Percentiles rank a stretch among this genome's conserved stretches.
These are phyloP conservation scores for Geranomyces variabilis DNA, from an alignment of 192 early-diverging fungal species.

Conservation along the genomic window DNA sequence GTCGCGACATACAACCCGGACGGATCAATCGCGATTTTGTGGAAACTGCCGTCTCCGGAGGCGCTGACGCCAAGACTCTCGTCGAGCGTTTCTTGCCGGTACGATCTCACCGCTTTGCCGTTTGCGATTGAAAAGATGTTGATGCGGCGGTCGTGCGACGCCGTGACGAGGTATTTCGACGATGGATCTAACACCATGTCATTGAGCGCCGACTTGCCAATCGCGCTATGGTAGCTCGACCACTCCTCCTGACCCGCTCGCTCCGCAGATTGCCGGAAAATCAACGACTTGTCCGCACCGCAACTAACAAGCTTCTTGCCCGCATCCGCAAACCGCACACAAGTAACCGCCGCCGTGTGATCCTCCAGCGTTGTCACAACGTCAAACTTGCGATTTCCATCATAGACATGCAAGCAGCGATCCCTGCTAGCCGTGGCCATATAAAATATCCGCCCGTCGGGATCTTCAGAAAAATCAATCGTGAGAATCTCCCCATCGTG, in stretches of 20 bases:
- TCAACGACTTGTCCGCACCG: constrained; percentile 80
- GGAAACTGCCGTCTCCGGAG: constrained; percentile 57
- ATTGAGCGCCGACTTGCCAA: constrained; percentile 70
- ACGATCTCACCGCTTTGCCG: constrained; percentile 67
- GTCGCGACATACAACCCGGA: constrained; percentile 69
- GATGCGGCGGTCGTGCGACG: constrained; percentile 72
- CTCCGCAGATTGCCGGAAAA: constrained; percentile 58
- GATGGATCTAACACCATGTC: constrained; percentile 68
- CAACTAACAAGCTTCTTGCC: constrained; percentile 74
- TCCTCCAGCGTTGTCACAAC: constrained; percentile 81
- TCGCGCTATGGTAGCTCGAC: constrained; percentile 64
- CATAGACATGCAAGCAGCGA: constrained; percentile 77
- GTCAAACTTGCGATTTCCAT: constrained; percentile 55
- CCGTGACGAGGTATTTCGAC: constrained; percentile 59
- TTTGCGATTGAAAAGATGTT: constrained; percentile 61
- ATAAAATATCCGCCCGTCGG: not conserved
- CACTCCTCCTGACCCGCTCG: not conserved
- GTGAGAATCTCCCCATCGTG: constrained; percentile 79
- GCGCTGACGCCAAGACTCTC: constrained; percentile 7
- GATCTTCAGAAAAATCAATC: constrained; percentile 68
- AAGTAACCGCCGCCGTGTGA: constrained; percentile 81
- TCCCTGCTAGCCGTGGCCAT: constrained; percentile 79
- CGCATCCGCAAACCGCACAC: constrained; percentile 66
- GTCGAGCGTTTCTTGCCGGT: constrained; percentile 40
- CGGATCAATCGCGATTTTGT: constrained; percentile 63